phyloP scores from a whole-genome alignment of 257 asterid genomes.

The Haberlea rhodopensis region DNA sequence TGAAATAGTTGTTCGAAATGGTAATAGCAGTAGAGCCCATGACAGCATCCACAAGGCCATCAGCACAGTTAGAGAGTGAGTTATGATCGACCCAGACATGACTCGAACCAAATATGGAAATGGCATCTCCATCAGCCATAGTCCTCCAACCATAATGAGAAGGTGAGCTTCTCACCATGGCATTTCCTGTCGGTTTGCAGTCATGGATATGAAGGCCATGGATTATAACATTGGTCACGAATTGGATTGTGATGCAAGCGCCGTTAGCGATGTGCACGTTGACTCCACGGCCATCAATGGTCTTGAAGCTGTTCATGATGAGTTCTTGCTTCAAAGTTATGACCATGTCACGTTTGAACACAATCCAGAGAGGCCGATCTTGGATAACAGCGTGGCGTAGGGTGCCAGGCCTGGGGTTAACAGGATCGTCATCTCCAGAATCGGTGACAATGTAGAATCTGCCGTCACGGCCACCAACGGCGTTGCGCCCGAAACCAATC shows the following conservation, averaged over 20 bases:
- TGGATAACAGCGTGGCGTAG: constrained; percentile 24
- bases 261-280: constrained; percentile 87
- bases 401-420: constrained; percentile 22
- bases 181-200: constrained; percentile 83
- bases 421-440: constrained; percentile 15
- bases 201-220: constrained; percentile 87
- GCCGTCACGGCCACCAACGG: constrained; percentile 23
- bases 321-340: constrained; percentile 78
- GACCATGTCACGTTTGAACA: constrained; percentile 73
- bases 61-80: constrained; percentile 84
- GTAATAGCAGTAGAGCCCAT: constrained; percentile 95
- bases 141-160: constrained; percentile 89
- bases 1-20: constrained; percentile 77
- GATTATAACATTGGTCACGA: constrained; percentile 66
- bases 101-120: constrained; percentile 85
- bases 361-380: constrained; percentile 22
- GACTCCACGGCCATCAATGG: constrained; percentile 80
- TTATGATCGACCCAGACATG: constrained; percentile 93
- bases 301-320: constrained; percentile 86
- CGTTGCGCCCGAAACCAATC: constrained; percentile 23
- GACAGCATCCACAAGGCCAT: constrained; percentile 91
- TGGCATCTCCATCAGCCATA: constrained; percentile 88
- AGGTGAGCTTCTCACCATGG: constrained; percentile 88
- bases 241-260: constrained; percentile 75
- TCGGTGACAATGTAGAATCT: constrained; percentile 12